phyloP scores from a whole-genome alignment of 805 yeast species.

The Candida oleophila region DNA sequence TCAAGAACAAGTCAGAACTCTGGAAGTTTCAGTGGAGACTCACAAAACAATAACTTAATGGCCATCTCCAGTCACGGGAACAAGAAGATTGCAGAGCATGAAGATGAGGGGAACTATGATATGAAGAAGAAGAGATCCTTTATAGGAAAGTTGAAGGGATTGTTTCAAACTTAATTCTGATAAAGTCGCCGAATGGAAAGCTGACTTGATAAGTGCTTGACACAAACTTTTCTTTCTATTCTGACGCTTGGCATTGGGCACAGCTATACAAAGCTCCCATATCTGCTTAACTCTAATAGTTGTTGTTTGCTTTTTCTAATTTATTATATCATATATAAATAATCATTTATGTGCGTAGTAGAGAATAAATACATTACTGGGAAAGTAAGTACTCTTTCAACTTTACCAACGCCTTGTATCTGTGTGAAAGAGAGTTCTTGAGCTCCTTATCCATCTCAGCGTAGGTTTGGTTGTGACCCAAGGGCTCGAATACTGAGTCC shows the following conservation, averaged over 20 bases:
- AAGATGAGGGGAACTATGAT: slow-evolving; percentile 7
- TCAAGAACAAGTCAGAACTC: slow-evolving; percentile 21
- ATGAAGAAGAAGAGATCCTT: slow-evolving; percentile 32
- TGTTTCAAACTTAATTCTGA: slow-evolving; percentile 33
- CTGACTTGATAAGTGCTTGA: no score
- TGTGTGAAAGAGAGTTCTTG: slow-evolving; percentile 84
- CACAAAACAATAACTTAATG: slow-evolving; percentile 25
- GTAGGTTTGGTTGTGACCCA: slow-evolving; percentile 64
- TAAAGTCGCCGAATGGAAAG: no score
- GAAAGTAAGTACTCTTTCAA: slow-evolving; percentile 53
- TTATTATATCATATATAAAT: no score
- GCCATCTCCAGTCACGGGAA: slow-evolving; percentile 37
- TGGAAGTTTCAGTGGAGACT: slow-evolving; percentile 11
- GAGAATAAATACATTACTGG: no score
- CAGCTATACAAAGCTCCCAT: no score
- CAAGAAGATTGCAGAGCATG: slow-evolving; percentile 14
- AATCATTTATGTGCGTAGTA: not conserved
- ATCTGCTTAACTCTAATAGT: no score
- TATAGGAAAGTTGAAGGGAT: slow-evolving; percentile 44
- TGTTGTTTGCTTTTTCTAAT: not conserved
- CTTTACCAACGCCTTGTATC: slow-evolving; percentile 78
- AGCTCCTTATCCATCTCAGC: slow-evolving; percentile 82
- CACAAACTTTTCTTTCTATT: no score
- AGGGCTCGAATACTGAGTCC: slow-evolving; percentile 89
- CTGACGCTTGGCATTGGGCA: no score